Base-by-base conservation (phyloP, 177 flowering plant species). In the Vitis hybrid region DNA sequence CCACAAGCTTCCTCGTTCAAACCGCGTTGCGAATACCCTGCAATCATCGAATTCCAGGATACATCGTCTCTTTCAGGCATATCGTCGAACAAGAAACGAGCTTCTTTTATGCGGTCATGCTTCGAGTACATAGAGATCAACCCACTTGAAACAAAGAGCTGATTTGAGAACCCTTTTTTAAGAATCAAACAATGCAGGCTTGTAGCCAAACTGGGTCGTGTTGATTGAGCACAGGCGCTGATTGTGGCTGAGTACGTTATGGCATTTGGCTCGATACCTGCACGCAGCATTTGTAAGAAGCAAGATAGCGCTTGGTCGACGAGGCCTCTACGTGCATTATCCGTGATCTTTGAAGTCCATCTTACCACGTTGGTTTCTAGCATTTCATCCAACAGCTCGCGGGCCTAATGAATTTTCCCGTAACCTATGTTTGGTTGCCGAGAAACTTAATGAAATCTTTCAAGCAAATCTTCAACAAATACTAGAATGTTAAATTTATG, bases 111-210 rank as follows among this genome's bases (percentile, higher is more conserved):
- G 34, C 5, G 15, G 67, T 19, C 70, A 45, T 52, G 62, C 57
- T 40, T 73, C 0, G 77, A 70, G 61, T 77, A 77, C 75, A 80
- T 54, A 1, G 68, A 50, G 64, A 76, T 58, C 71, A 80, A 68
- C 14, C 78, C 77, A 67, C 77, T 74, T 1, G 75, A 65, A 59
- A 82, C 78, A 67, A 79, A 79, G n/a, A 77, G 54, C 51, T 82
- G 72, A 3, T 50, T 19, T 1, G 57, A 21, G 40, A 66, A 74
- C 62, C 82, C 84, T 55, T 70, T 73, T 68, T 82, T 82, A 60
- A 79, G 56, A 34, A 70, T 51, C 52, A 77, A 66, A 70, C 77
- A 68, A 45, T 82, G 84, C 65, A 82, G 60, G 68, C 57, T 49
- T 56, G 48, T 60, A 2, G 82, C 80, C 19, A 70, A 48, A 57